Conservation (phyloP, 345 rosid genomes). For the Citrus reticulata region DNA sequence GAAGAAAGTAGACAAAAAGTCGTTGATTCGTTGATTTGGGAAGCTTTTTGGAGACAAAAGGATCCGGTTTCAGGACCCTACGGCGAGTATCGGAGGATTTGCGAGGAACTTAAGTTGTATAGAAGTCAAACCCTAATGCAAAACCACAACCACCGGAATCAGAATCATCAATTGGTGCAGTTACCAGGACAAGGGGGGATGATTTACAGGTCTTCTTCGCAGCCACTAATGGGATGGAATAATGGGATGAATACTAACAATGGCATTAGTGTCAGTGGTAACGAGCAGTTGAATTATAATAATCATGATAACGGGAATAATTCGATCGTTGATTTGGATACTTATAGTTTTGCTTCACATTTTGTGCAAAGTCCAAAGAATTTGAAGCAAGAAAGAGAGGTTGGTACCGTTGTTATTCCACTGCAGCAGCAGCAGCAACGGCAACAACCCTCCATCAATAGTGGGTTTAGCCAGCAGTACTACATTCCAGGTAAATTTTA, state of each 20-base stretch:
- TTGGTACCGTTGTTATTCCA: constrained; percentile 12
- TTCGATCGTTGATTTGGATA: constrained; percentile 19
- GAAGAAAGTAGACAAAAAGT: constrained; percentile 40
- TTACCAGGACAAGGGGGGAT: background rate
- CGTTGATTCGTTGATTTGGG: constrained; percentile 77
- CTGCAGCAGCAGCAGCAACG: background rate
- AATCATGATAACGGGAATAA: constrained; percentile 4
- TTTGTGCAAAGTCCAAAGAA: constrained; percentile 19
- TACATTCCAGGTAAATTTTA: constrained; percentile 22
- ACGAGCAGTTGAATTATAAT: background rate
- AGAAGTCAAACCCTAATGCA: constrained; percentile 24
- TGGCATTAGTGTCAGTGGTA: background rate
- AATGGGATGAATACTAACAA: background rate
- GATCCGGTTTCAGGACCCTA: constrained; percentile 61
- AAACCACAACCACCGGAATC: background rate
- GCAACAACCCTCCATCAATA: constrained; percentile 11
- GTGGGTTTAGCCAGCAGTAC: constrained; percentile 25
- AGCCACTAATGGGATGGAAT: background rate
- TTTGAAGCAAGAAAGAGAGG: constrained; percentile 23
- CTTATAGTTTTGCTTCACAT: constrained; percentile 17
- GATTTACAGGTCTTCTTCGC: background rate
- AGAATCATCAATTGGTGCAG: constrained; percentile 16
- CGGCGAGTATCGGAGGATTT: constrained; percentile 51
- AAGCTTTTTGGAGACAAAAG: constrained; percentile 61
- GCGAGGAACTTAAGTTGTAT: constrained; percentile 49